phyloP scores from a whole-genome alignment of 352 stramenopile species.

The Phytophthora tentaculata region DNA sequence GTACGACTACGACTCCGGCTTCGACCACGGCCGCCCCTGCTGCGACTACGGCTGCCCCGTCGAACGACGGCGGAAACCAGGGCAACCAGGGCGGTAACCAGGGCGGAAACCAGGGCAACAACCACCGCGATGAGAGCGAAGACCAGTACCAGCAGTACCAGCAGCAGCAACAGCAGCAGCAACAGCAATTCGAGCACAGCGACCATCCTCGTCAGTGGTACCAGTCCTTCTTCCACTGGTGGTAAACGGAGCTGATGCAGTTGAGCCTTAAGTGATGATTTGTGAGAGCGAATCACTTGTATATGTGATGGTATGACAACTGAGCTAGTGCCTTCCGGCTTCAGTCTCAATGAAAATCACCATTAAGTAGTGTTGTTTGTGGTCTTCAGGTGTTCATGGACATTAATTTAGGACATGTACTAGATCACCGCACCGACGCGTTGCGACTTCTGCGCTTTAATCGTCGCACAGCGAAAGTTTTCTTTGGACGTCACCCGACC shows the following conservation, averaged over 20 bases:
- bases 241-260: conserved; percentile 11
- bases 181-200: conserved; percentile 13
- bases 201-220: conserved; percentile 14
- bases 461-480: too few species aligned
- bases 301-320: conserved; percentile 13
- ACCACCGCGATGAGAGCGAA: conserved; percentile 1
- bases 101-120: conserved; percentile 2
- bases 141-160: conserved; percentile 4
- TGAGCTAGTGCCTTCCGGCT: conserved; percentile 7
- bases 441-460: too few species aligned
- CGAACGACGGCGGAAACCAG: conserved; percentile 7
- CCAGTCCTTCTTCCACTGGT: conserved; percentile 24
- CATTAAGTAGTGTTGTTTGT: too few species aligned
- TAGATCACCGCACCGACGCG: too few species aligned
- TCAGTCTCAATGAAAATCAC: conserved; percentile 26
- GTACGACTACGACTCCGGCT: neutral
- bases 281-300: conserved; percentile 18
- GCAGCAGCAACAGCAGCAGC: conserved; percentile 10
- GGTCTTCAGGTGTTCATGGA: too few species aligned
- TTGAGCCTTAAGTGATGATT: neutral
- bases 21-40: conserved; percentile 2
- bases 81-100: conserved; percentile 2
- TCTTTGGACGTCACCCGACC: too few species aligned
- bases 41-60: conserved; percentile 15
- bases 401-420: too few species aligned